A percentile compares a stretch with the other conserved stretches of the same genome.
Evolutionary conservation across 441 rosid genomes (phyloP).

Genomic region (Caryocar brasiliense): DNA sequence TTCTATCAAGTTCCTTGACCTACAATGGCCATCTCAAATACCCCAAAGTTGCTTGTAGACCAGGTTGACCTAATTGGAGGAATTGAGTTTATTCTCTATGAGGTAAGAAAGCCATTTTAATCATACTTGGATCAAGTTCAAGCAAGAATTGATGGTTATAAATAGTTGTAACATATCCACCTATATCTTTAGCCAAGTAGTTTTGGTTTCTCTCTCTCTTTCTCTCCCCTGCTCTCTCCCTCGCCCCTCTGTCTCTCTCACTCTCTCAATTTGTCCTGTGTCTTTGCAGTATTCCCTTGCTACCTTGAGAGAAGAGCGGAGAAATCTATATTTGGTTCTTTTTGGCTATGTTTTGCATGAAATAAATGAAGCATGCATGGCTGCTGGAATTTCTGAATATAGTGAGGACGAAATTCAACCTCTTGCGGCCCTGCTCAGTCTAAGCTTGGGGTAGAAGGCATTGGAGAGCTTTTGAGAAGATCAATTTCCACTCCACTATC

Average conservation of each 20-base stretch:
- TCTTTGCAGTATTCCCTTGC: slow-evolving; percentile 80
- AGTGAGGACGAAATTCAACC: slow-evolving; percentile 84
- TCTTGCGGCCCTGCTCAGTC: slow-evolving; percentile 68
- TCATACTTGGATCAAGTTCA: not conserved
- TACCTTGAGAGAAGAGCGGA: slow-evolving; percentile 78
- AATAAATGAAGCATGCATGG: slow-evolving; percentile 72
- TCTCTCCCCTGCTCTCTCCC: no score
- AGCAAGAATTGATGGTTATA: not conserved
- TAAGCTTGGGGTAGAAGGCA: slow-evolving; percentile 93
- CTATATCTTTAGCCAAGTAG: no score
- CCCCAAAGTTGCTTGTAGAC: slow-evolving; percentile 58
- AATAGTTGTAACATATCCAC: not conserved
- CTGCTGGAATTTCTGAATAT: slow-evolving; percentile 81
- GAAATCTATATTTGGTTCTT: slow-evolving; percentile 82
- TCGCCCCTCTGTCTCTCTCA: no score
- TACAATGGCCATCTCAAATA: slow-evolving; percentile 25
- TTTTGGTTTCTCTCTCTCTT: no score
- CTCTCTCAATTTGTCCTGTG: not conserved
- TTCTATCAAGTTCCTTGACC: slow-evolving; percentile 61
- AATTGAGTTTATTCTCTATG: slow-evolving; percentile 75
- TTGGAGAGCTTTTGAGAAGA: slow-evolving; percentile 89
- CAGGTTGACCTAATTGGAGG: slow-evolving; percentile 96
- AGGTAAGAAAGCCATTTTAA: slow-evolving; percentile 40
- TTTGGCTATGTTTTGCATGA: slow-evolving; percentile 80
- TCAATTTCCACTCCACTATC: slow-evolving; percentile 71